A percentile compares a stretch with the other conserved stretches of the same genome.
phyloP scores from a whole-genome alignment of 2,329 filamentous ascomycete genomes.

The Stagonosporopsis tanaceti region DNA sequence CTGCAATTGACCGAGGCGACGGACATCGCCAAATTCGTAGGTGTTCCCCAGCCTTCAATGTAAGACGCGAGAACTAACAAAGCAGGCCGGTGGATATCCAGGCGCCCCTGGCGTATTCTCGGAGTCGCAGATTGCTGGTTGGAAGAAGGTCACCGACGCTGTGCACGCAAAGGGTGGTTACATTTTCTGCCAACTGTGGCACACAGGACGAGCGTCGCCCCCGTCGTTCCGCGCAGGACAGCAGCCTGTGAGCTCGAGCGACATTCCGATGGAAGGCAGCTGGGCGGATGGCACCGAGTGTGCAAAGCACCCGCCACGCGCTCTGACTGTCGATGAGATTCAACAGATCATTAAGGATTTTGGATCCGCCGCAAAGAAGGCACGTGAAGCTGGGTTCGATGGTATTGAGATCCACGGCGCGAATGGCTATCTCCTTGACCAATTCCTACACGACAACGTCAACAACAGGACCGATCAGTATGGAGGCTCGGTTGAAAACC shows the following conservation, averaged over 20 bases:
- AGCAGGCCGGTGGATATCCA: conserved; percentile 50
- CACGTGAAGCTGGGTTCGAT: conserved; percentile 47
- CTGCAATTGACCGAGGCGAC: conserved; percentile 68
- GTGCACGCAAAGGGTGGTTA: conserved; percentile 61
- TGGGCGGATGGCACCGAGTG: conserved; percentile 50
- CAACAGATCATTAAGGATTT: conserved; percentile 50
- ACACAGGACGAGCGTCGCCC: conserved; percentile 57
- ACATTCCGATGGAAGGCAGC: conserved; percentile 51
- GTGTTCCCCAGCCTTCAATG: neutral
- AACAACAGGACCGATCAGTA: conserved; percentile 61
- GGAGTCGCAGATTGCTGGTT: conserved; percentile 56
- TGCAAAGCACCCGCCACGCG: conserved; percentile 46
- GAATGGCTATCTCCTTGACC: conserved; percentile 60
- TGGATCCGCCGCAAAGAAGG: conserved; percentile 50
- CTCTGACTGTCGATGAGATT: conserved; percentile 52
- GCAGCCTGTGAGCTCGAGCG: conserved; percentile 50
- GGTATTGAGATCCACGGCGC: conserved; percentile 53
- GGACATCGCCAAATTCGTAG: conserved; percentile 46
- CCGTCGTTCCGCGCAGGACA: conserved; percentile 51
- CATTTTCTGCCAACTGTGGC: conserved; percentile 58
- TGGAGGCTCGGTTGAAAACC: conserved; percentile 60
- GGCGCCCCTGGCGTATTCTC: conserved; percentile 44
- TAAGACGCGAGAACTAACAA: conserved; percentile 27
- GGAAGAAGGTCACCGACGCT: conserved; percentile 60
- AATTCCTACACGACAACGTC: conserved; percentile 60